Evolutionary conservation across 192 early-diverging fungal genomes (phyloP), one percentile per base, ranked within the genome.

Genomic region (Dimargaris verticillata): DNA sequence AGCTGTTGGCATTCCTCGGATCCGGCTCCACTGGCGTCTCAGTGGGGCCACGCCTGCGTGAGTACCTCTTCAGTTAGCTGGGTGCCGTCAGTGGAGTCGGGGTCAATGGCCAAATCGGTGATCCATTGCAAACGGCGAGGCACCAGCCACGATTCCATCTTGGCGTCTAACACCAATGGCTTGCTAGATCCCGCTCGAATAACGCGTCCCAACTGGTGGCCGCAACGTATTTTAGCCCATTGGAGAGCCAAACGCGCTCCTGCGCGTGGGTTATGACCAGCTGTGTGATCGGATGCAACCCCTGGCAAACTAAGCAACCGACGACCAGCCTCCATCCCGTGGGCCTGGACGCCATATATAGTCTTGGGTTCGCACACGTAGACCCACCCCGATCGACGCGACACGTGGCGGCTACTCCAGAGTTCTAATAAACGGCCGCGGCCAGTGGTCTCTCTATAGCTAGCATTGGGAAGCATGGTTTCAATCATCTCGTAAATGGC

Each of bases 401-500:
- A 13, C 33, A 10, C 12, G 43, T 59, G 33, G n/a, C 42, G 42
- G 57, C 25, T 59, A 59, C 38, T 43, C 66, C 72, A 78, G 28
- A 80, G 44, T 49, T 80, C 79, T 28, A 80, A 38, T 14, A 80
- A 38, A 44, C 70, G 66, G 9, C 79, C 79, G 53, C 72, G 62
- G 3, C 74, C 70, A 22, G 61, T 38, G 15, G 60, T 50, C 7
- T 70, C 60, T 12, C 70, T 55, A 54, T 76, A 76, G 1, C 61
- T 62, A 10, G 74, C 76, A 50, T 76, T 70, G 2, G 79, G 79
- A 45, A 81, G 24, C 45, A 81, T 46, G 15, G 73, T 81, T 64
- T 81, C 76, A 61, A 81, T 81, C 79, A 78, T 81, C 20, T 78
- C 72, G 50, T 69, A 74, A 13, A 74, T 66, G 44, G 67, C 68